A percentile compares a stretch with the other conserved stretches of the same genome.
Evolutionary conservation across 106 monocot species (phyloP).

Genomic region (Triglochin maritima): DNA sequence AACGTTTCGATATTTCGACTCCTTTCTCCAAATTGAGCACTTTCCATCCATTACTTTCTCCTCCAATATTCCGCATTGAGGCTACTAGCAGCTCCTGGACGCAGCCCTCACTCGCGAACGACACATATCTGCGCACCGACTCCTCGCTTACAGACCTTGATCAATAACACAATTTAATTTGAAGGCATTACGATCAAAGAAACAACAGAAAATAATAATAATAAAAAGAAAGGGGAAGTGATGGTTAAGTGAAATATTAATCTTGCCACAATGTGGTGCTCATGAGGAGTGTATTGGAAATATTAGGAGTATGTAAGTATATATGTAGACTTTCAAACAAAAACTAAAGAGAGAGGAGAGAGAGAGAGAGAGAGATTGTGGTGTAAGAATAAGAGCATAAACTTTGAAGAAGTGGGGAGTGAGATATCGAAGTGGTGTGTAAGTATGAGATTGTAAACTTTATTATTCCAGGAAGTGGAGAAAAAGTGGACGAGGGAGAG

Average conservation of each 20-base stretch:
- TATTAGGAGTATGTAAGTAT: too few relatives aligned
- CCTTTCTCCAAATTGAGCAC: constrained; percentile 45
- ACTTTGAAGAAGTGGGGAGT: too few relatives aligned
- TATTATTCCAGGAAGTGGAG: too few relatives aligned
- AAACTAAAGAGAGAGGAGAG: not conserved
- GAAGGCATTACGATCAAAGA: too few relatives aligned
- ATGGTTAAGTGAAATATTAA: too few relatives aligned
- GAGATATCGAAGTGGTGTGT: too few relatives aligned
- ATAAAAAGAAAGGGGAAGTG: too few relatives aligned
- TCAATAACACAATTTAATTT: not conserved
- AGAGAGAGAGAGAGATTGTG: not conserved
- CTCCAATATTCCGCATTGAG: constrained; percentile 33
- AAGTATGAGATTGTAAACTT: too few relatives aligned
- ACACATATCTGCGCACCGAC: constrained; percentile 64
- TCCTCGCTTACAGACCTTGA: constrained; percentile 83
- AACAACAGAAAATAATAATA: too few relatives aligned
- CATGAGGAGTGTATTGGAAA: too few relatives aligned
- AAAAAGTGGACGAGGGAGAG: too few relatives aligned
- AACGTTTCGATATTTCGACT: constrained; percentile 69
- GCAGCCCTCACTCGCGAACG: constrained; percentile 81
- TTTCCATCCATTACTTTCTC: constrained; percentile 55
- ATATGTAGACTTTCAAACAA: not conserved
- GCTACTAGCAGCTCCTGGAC: constrained; percentile 79
- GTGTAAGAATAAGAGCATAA: not conserved
- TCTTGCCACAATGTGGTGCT: too few relatives aligned